Evolutionary conservation across 371 early-diverging fungal genomes (phyloP).

Genomic region (Saksenaea oblongispora): DNA sequence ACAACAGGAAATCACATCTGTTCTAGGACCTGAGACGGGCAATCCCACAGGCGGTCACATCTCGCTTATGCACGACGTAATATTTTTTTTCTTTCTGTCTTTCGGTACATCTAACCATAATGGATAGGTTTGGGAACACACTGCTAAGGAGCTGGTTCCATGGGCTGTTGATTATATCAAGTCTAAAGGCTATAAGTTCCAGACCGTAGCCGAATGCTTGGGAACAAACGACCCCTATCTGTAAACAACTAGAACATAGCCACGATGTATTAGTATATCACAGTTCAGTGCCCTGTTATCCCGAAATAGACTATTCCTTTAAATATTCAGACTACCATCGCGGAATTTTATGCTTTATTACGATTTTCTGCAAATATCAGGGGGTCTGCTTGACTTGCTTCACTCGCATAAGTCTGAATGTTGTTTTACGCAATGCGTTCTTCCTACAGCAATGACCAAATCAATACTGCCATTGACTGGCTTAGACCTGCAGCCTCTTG

Average conservation of each 20-base stretch:
- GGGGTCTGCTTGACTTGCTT: too few species aligned
- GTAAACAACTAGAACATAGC: conserved; percentile 20
- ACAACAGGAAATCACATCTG: conserved; percentile 13
- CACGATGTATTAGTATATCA: background rate
- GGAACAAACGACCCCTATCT: conserved; percentile 24
- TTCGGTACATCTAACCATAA: background rate
- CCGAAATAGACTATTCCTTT: background rate
- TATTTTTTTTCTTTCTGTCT: background rate
- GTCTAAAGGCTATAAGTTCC: conserved; percentile 28
- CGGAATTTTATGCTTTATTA: too few species aligned
- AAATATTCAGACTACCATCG: background rate
- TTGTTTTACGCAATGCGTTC: too few species aligned
- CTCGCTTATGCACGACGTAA: conserved; percentile 42
- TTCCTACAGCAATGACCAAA: too few species aligned
- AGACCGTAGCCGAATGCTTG: conserved; percentile 46
- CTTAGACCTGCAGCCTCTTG: too few species aligned
- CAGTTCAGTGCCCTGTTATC: background rate
- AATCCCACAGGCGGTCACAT: conserved; percentile 35
- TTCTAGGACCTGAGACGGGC: conserved; percentile 18
- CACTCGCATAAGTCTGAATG: too few species aligned
- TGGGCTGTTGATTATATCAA: conserved; percentile 35
- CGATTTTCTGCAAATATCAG: too few species aligned
- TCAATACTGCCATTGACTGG: too few species aligned
- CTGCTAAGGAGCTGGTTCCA: conserved; percentile 41
- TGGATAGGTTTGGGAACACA: conserved; percentile 24